Base-by-base conservation (phyloP, 345 rosid genomes). In the Sisymbrium altissimum region DNA sequence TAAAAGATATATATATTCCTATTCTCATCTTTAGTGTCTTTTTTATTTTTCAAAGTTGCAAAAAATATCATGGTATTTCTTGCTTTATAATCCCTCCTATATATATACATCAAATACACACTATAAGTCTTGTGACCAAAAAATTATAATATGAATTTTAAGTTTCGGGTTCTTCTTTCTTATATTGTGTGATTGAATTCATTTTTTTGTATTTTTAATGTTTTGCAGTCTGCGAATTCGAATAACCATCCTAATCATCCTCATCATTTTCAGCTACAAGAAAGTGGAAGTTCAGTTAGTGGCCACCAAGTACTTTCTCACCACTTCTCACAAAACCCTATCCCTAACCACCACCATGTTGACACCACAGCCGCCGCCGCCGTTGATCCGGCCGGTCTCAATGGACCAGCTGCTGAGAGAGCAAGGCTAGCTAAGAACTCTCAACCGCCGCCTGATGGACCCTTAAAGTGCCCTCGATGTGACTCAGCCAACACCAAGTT, bases 401-500 rank as follows among this genome's bases (percentile, higher is more conserved):
- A 49, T 27, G 72, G 80, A 12, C 60, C 72, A 3, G 68, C 43
- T 6, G 49, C 68, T 57, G 81, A 77, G 29, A 71, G 77, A 71
- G 77, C 77, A 0, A 77, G 77, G 69, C 64, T 71, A 57, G 72
- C 81, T 10, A 77, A 71, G 57, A 65, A 49, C 43, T 6, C 73
- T 59, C 77, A 71, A 54, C 76, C 77, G 4, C 76, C 68, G 0
- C 74, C 64, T 2, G 81, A 71, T 21, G 77, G 69, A 71, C 68
- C 64, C 52, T 33, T 77, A 49, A 77, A 77, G 9, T 77, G 81
- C 57, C 81, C 81, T 66, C 55, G 81, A 39, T 77, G 81, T 5
- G 72, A 77, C 77, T 77, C 81, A 39, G 49, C 81, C 63, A 77
- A 77, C 64, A 77, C 81, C 40, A 77, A 77, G 29, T 77, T 77